Conservation (phyloP, 169 alveolate genomes). For the Amoebophrya sp. region DNA sequence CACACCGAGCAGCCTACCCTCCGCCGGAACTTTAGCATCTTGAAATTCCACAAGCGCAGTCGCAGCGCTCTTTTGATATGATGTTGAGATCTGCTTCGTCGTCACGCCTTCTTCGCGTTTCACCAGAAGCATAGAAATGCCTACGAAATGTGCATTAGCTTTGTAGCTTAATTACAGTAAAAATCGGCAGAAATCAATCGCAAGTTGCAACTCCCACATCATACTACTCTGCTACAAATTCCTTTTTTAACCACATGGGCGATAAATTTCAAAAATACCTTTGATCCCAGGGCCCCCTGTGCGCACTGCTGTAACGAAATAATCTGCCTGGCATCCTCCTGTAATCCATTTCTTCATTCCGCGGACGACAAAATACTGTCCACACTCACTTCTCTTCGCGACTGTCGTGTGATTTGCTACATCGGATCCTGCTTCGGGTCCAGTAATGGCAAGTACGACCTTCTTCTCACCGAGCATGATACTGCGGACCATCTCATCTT, state of each 20-base stretch:
- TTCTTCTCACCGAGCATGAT: slow-evolving; percentile 30
- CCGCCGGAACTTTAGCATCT: slow-evolving; percentile 42
- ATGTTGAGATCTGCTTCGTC: slow-evolving; percentile 27
- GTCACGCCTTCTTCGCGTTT: slow-evolving; percentile 36
- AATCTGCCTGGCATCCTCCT: slow-evolving; percentile 44
- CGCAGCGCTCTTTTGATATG: slow-evolving; percentile 20
- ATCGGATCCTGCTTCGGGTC: slow-evolving; percentile 32
- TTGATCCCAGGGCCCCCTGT: slow-evolving; percentile 41
- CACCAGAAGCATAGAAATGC: slow-evolving; percentile 33
- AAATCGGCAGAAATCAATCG: not conserved
- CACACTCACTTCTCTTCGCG: not conserved
- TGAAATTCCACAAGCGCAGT: slow-evolving; percentile 39
- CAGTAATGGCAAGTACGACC: slow-evolving; percentile 23
- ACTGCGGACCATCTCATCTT: not conserved
- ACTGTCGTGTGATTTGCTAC: not conserved
- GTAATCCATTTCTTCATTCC: slow-evolving; percentile 56
- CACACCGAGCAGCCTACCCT: slow-evolving; percentile 30
- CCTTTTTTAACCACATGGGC: not conserved
- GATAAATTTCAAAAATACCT: slow-evolving; percentile 29
- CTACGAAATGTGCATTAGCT: not conserved
- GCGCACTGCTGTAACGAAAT: slow-evolving; percentile 50
- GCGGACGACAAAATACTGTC: slow-evolving; percentile 28
- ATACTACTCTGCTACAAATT: not conserved
- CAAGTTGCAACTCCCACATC: not conserved
- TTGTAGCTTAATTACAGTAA: not conserved